These are phyloP conservation scores for Aspergillus transmontanensis DNA, from an alignment of 2,329 filamentous ascomycete genomes.

Conservation along the genomic window DNA sequence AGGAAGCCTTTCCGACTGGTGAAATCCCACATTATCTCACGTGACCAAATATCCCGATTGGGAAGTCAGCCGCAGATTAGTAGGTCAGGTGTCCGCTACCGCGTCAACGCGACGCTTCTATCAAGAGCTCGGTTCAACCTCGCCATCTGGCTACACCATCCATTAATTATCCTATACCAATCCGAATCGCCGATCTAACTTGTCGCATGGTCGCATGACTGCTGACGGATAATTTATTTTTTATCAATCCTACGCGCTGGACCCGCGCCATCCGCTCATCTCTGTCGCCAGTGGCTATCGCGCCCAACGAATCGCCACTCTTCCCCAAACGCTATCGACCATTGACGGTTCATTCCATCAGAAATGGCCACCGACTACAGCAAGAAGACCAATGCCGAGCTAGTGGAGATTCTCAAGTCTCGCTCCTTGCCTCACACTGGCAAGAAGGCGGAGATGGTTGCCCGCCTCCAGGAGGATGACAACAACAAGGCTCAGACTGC, in stretches of 20 bases:
- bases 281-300: neutral
- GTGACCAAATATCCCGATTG: neutral
- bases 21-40: neutral
- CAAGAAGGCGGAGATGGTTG: conserved; percentile 54
- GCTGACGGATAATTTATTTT: neutral
- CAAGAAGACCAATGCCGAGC: conserved; percentile 54
- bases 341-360: conserved; percentile 5
- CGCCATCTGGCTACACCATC: neutral
- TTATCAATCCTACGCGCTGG: neutral
- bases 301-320: conserved; percentile 5
- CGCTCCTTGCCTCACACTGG: conserved; percentile 51
- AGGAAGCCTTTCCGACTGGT: neutral
- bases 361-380: conserved; percentile 49
- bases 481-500: conserved; percentile 23
- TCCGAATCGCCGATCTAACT: neutral
- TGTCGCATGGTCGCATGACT: neutral
- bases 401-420: conserved; percentile 53
- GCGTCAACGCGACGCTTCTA: neutral
- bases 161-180: neutral
- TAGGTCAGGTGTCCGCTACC: neutral
- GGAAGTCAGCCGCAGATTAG: conserved; percentile 2
- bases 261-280: neutral
- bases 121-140: neutral
- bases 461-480: conserved; percentile 50
- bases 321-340: conserved; percentile 2